These are phyloP conservation scores for Hemisphaericaspora xylanilytica DNA, from an alignment of 1,139 yeast species.

Conservation along the genomic window DNA sequence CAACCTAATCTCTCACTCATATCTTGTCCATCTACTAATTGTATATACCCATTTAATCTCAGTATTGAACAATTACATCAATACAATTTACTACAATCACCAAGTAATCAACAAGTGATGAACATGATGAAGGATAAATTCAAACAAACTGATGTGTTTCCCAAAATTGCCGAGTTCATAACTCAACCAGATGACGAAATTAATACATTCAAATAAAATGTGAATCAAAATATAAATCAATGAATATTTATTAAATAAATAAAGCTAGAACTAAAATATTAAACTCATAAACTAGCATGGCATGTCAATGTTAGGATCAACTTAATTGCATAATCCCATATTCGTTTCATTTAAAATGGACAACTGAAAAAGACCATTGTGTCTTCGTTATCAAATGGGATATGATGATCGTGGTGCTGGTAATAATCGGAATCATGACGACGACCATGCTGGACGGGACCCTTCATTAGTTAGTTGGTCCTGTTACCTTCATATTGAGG, in stretches of 20 bases:
- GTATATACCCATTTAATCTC: constrained; percentile 35
- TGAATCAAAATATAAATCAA: not conserved
- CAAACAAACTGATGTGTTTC: constrained; percentile 22
- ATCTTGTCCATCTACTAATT: constrained; percentile 26
- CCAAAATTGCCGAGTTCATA: constrained; percentile 29
- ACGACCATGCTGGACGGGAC: too few species aligned
- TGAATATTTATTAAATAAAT: too few species aligned
- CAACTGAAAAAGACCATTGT: constrained; percentile 5
- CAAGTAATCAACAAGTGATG: constrained; percentile 28
- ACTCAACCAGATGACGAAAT: constrained; percentile 21
- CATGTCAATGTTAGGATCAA: too few species aligned
- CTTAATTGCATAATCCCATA: too few species aligned
- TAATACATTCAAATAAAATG: not conserved
- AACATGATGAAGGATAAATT: constrained; percentile 25
- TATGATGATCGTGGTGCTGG: not conserved
- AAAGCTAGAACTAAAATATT: not conserved
- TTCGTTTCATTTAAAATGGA: constrained; percentile 3
- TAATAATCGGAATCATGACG: too few species aligned
- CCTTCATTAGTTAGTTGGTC: constrained; percentile 1
- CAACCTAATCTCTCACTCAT: constrained; percentile 27
- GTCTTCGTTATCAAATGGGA: constrained; percentile 3
- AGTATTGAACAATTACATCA: constrained; percentile 26
- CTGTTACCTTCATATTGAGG: constrained; percentile 15
- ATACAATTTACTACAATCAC: constrained; percentile 20
- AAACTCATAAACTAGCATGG: not conserved